Evolutionary conservation across 768 basidiomycete species (phyloP).

Genomic region (Gymnopilus junonius): DNA sequence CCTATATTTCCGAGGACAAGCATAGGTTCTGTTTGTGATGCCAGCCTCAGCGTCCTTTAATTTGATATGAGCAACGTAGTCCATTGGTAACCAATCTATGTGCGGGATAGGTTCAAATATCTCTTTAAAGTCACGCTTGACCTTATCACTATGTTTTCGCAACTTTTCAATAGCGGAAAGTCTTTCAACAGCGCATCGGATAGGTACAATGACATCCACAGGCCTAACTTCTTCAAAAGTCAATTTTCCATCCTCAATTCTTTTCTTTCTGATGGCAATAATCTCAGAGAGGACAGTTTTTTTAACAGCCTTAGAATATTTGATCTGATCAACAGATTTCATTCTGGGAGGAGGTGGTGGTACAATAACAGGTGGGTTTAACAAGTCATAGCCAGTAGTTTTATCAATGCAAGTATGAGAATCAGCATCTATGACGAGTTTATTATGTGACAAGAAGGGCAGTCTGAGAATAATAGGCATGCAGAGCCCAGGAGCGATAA

Average conservation of each 20-base stretch:
- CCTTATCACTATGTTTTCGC: background rate
- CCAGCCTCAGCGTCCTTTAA: slow-evolving; percentile 38
- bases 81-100: slow-evolving; percentile 23
- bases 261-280: background rate
- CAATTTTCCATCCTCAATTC: background rate
- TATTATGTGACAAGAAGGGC: slow-evolving; percentile 37
- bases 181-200: background rate
- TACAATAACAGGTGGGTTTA: slow-evolving; percentile 3
- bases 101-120: slow-evolving; percentile 34
- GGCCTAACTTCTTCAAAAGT: background rate
- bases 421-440: slow-evolving; percentile 35
- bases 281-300: background rate
- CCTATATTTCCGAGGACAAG: slow-evolving; percentile 35
- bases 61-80: slow-evolving; percentile 24
- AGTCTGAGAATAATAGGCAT: slow-evolving; percentile 34
- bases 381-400: slow-evolving; percentile 5
- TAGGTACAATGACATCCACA: background rate
- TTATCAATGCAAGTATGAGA: slow-evolving; percentile 17
- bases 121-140: slow-evolving; percentile 18
- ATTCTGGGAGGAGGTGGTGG: background rate
- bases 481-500: slow-evolving; percentile 25
- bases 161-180: background rate
- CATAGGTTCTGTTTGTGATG: slow-evolving; percentile 33
- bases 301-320: background rate
- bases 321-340: background rate